These are phyloP conservation scores for Aspergillus fructus DNA, from an alignment of 2,329 filamentous ascomycete species.

Conservation along the genomic window DNA sequence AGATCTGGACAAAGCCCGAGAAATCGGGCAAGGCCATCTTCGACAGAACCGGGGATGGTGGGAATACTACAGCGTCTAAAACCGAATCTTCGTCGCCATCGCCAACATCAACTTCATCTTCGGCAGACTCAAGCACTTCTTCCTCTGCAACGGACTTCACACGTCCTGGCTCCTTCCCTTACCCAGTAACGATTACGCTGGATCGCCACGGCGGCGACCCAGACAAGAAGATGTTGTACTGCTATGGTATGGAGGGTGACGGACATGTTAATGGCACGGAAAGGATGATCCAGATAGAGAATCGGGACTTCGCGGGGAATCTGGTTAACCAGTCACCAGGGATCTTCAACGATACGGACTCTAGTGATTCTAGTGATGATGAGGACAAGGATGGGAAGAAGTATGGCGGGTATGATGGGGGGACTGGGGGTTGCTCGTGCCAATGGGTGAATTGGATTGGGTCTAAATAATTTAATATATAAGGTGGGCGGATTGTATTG, in stretches of 20 bases:
- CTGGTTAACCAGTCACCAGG: constrained; percentile 53
- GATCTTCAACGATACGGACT: constrained; percentile 35
- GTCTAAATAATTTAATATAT: background rate
- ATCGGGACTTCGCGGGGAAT: constrained; percentile 51
- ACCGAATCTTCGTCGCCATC: background rate
- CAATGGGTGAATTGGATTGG: constrained; percentile 56
- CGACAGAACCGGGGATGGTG: constrained; percentile 4
- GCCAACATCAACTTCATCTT: constrained; percentile 12
- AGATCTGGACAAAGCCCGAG: constrained; percentile 60
- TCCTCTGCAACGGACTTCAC: constrained; percentile 47
- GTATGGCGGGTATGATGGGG: constrained; percentile 56
- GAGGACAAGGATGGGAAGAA: constrained; percentile 28
- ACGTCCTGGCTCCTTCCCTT: constrained; percentile 59
- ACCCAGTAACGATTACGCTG: constrained; percentile 59
- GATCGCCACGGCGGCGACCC: constrained; percentile 60
- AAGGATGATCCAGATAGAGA: constrained; percentile 53
- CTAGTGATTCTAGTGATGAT: background rate
- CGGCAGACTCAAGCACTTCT: constrained; percentile 14
- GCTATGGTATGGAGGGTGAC: constrained; percentile 55
- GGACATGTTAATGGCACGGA: constrained; percentile 46
- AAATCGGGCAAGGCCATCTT: constrained; percentile 31
- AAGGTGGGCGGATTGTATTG: background rate
- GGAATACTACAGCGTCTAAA: background rate
- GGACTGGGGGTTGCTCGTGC: constrained; percentile 60
- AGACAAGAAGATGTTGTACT: constrained; percentile 58